Conservation (phyloP, 140 eudicot genomes). For the Bidens hawaiensis region DNA sequence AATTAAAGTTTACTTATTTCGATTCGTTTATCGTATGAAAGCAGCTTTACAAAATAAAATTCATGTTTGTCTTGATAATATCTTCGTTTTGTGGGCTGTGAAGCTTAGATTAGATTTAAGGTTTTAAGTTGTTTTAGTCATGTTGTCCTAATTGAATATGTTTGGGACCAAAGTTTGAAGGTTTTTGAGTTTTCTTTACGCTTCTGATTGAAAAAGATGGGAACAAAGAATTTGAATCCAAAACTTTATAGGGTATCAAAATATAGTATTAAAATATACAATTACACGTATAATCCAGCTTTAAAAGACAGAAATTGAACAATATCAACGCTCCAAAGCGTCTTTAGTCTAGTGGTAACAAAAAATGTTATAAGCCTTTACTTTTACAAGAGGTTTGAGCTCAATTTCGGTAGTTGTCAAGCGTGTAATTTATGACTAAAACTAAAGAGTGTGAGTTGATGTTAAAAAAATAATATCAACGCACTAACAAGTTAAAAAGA, state of each 20-base stretch:
- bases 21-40: not conserved
- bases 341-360: not conserved
- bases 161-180: not conserved
- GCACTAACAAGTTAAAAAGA: no score
- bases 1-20: not conserved
- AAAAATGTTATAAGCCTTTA: no score
- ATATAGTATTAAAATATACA: not conserved
- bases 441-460: no score
- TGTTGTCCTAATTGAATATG: no score
- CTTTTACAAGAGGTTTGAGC: no score
- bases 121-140: no score
- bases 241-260: slow-evolving; percentile 1
- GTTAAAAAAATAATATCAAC: no score
- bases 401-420: no score
- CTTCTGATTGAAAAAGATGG: not conserved
- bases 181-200: not conserved
- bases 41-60: not conserved
- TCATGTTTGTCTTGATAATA: not conserved
- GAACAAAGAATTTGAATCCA: slow-evolving; percentile 8
- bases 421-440: no score
- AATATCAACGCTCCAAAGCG: no score
- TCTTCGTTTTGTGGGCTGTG: not conserved
- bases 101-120: not conserved
- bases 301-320: no score
- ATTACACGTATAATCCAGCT: no score